A percentile compares a stretch with the other conserved stretches of the same genome.
Evolutionary conservation across 257 asterid genomes (phyloP).

Genomic region (Handroanthus guayacan): DNA sequence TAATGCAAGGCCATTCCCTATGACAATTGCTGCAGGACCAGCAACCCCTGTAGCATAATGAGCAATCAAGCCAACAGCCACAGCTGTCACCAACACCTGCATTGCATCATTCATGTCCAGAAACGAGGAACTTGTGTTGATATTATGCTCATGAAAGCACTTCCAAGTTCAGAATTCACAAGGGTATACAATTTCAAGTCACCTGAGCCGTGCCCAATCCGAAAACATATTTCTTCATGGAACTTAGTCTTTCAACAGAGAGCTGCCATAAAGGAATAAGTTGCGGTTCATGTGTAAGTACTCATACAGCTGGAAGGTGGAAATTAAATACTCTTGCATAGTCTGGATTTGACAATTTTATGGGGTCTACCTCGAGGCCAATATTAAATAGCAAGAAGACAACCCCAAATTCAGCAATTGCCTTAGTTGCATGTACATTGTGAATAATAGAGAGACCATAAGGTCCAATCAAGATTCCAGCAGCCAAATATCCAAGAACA

Average conservation of each 20-base stretch:
- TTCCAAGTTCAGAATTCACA: slow-evolving; percentile 25
- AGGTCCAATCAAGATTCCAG: slow-evolving; percentile 99
- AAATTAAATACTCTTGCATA: slow-evolving; percentile 10
- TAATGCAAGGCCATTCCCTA: slow-evolving; percentile 98
- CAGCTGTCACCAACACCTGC: slow-evolving; percentile 95
- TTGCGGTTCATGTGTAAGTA: slow-evolving; percentile 30
- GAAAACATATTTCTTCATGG: slow-evolving; percentile 99
- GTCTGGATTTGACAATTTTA: slow-evolving; percentile 28
- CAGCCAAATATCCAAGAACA: slow-evolving; percentile 98
- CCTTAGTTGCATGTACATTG: slow-evolving; percentile 96
- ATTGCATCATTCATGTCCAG: slow-evolving; percentile 22
- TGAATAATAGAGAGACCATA: slow-evolving; percentile 98
- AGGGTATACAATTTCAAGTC: slow-evolving; percentile 39
- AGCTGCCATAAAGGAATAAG: slow-evolving; percentile 63
- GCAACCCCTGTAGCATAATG: slow-evolving; percentile 81
- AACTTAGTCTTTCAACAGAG: slow-evolving; percentile 97
- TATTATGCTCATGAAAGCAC: slow-evolving; percentile 18
- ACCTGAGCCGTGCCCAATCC: slow-evolving; percentile 99
- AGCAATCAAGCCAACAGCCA: slow-evolving; percentile 72
- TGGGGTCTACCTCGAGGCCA: slow-evolving; percentile 88
- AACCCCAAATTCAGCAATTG: slow-evolving; percentile 99
- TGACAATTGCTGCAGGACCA: slow-evolving; percentile 98
- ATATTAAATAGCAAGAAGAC: slow-evolving; percentile 97
- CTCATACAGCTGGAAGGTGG: slow-evolving; percentile 27
- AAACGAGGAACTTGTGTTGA: slow-evolving; percentile 23